Evolutionary conservation across 2,329 filamentous ascomycete genomes (phyloP).

Genomic region (Plectosphaerella cucumerina): DNA sequence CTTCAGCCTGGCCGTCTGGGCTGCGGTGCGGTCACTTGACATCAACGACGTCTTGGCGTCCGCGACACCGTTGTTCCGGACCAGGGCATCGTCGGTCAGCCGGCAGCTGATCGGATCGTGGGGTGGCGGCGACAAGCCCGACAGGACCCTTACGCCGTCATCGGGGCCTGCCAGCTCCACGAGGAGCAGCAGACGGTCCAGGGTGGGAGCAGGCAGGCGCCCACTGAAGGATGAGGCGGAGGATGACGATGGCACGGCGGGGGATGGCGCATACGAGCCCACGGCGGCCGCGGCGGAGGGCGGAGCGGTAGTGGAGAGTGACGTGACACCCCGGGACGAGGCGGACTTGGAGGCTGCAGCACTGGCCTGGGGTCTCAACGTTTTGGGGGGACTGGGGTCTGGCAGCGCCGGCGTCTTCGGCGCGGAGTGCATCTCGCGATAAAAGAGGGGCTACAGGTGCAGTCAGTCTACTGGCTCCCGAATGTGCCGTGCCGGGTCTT

Average conservation of each 20-base stretch:
- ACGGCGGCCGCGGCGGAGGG: conserved; percentile 21
- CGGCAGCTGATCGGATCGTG: too few species aligned
- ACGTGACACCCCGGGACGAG: conserved; percentile 33
- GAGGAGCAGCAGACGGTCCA: conserved; percentile 18
- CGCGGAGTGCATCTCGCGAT: conserved; percentile 38
- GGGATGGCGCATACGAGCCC: conserved; percentile 13
- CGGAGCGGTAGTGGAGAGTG: conserved; percentile 30
- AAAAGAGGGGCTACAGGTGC: conserved; percentile 9
- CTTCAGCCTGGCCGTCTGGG: conserved; percentile 52
- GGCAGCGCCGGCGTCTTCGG: conserved; percentile 43
- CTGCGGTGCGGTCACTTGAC: conserved; percentile 48
- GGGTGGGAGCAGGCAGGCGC: conserved; percentile 16
- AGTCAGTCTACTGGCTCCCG: too few species aligned
- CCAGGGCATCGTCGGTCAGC: neutral
- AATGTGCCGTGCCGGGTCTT: too few species aligned
- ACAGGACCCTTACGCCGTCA: neutral
- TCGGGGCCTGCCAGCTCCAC: neutral
- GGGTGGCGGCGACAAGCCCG: too few species aligned
- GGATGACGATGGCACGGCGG: neutral
- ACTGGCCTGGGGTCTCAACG: conserved; percentile 40
- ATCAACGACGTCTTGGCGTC: conserved; percentile 42
- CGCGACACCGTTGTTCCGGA: conserved; percentile 24
- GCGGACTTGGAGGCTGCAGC: conserved; percentile 43
- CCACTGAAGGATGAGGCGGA: conserved; percentile 30
- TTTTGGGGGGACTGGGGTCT: conserved; percentile 37